Base-by-base conservation (phyloP, 192 early-diverging fungal genomes). In the Coemansia sp. region DNA sequence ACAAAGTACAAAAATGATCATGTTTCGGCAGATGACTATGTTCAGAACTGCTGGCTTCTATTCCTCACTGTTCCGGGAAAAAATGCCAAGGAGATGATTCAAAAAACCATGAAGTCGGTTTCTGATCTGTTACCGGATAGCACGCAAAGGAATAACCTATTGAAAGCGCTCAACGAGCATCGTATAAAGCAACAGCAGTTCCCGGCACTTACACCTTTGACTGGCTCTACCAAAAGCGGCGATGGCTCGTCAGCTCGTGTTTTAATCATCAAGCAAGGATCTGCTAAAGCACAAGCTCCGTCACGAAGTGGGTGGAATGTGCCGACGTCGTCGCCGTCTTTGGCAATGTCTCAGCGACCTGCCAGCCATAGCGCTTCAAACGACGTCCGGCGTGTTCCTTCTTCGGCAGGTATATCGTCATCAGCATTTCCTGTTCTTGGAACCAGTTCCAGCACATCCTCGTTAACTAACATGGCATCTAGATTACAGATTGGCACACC, bases 151-250 rank as follows among this genome's bases (percentile, higher is more conserved):
- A 49, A 61, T 8, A 27, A 19, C 9, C 61, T 77, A 41, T 33
- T 66, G 15, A 66, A 61, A 47, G 68, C 73, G 7, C 27, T 66
- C 33, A 51, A 38, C 34, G 48, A 56, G 11, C 73, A 77, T 47
- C 62, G 68, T n/a, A 53, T 71, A 34, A 59, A 62, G 30, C 73
- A 77, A 64, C 73, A 77, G 64, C 73, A 77, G 37, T 77, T 77
- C 53, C 73, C 73, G 2, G 73, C 67, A 2, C 60, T 77, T 13
- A 66, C 68, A 1, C 73, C 73, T 9, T 42, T 69, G 51, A 56
- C 44, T 21, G 38, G 49, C 12, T 48, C 62, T 1, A 57, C 54
- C 45, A 57, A 19, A 11, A 41, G 14, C 7, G 33, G 57, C 13
- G 25, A 58, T 15, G 54, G 25, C 19, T 25, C 52, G 1, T 13